phyloP scores from a whole-genome alignment of 2,329 filamentous ascomycete genomes.

The Aspergillus viridinutans region DNA sequence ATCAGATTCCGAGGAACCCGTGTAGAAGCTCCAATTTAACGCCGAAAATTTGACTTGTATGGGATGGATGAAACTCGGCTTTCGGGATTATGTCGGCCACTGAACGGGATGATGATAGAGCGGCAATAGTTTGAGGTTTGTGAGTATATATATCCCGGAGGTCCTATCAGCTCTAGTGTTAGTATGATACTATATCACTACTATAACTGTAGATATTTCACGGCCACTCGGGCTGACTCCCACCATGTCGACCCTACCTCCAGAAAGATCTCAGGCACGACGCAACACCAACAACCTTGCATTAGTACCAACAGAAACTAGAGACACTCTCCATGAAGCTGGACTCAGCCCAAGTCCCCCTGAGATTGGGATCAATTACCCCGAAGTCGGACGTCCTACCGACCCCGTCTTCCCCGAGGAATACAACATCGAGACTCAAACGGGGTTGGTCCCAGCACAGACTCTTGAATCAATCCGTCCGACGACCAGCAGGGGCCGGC shows the following conservation, averaged over 20 bases:
- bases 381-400: constrained; percentile 14
- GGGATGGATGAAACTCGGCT: neutral
- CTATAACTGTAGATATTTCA: neutral
- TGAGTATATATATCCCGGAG: neutral
- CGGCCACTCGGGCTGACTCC: neutral
- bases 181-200: neutral
- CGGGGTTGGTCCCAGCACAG: constrained; percentile 9
- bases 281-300: neutral
- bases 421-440: constrained; percentile 10
- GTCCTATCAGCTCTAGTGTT: neutral
- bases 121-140: neutral
- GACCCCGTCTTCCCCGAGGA: constrained; percentile 13
- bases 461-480: constrained; percentile 9
- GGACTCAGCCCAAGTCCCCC: constrained; percentile 21
- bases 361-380: constrained; percentile 27
- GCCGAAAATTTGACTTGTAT: neutral
- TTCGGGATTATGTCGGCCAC: neutral
- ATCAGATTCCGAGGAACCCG: neutral
- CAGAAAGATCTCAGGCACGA: neutral
- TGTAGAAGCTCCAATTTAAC: neutral
- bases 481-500: neutral
- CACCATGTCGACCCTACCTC: neutral
- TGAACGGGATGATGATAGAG: neutral
- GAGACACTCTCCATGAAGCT: constrained; percentile 17
- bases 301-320: constrained; percentile 15